Conservation (phyloP, 805 yeast genomes). For the Vanderwaltozyma yarrowii region DNA sequence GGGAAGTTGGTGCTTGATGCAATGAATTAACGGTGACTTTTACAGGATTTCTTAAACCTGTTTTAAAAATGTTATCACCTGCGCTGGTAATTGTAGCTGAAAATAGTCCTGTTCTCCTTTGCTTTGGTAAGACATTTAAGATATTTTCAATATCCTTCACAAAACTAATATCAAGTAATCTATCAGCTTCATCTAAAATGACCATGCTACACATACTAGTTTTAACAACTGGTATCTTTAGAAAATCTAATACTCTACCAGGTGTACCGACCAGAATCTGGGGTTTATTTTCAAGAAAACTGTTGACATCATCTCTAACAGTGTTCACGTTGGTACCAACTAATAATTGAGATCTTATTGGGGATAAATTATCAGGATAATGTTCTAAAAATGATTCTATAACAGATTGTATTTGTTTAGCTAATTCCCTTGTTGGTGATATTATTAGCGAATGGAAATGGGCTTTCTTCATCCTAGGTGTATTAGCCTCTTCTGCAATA, state of each 20-base stretch:
- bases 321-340: constrained; percentile 44
- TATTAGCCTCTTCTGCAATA: constrained; percentile 27
- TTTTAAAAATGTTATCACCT: constrained; percentile 63
- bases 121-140: constrained; percentile 67
- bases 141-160: constrained; percentile 58
- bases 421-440: constrained; percentile 58
- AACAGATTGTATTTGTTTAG: constrained; percentile 63
- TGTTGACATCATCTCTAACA: constrained; percentile 61
- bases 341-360: constrained; percentile 47
- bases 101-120: constrained; percentile 85
- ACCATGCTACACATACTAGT: constrained; percentile 59
- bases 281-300: constrained; percentile 45
- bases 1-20: constrained; percentile 47
- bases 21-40: constrained; percentile 65
- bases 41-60: constrained; percentile 92
- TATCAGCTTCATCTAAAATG: constrained; percentile 89
- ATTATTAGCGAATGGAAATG: constrained; percentile 62
- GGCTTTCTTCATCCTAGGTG: constrained; percentile 39
- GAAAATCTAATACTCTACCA: constrained; percentile 72
- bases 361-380: constrained; percentile 37
- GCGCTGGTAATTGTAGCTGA: constrained; percentile 89
- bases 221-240: constrained; percentile 46
- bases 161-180: constrained; percentile 70
- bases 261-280: constrained; percentile 87
- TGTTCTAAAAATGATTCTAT: constrained; percentile 47